Evolutionary conservation across 2,329 filamentous ascomycete genomes (phyloP), one percentile per base, ranked within the genome.

Genomic region (Apiospora hydei): DNA sequence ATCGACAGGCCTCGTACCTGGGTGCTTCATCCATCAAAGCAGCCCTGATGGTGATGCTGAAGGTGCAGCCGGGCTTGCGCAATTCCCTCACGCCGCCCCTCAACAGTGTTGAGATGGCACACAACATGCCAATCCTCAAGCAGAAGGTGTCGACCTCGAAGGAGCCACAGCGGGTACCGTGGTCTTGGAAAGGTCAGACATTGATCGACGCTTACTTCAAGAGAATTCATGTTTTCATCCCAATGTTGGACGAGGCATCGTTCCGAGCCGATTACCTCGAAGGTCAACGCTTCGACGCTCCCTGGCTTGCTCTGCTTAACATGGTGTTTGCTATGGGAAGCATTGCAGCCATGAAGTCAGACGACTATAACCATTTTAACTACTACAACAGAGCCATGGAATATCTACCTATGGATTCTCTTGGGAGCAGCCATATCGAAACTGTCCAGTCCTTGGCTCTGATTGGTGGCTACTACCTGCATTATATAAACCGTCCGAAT

Each of bases 151-250:
- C 81, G n/a, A 81, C 81, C 2, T 81, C 84, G 1, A 86, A 87
- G 70, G 85, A 88, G 57, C 84, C 83, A 2, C 84, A 86, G 74
- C 82, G 85, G 67, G 84, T 90, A 38, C 81, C 88, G 49, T 88
- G 90, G 85, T 88, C 88, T 21, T 89, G 88, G 79, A 91, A 92
- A 76, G 91, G 91, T 21, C 89, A 92, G 79, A 89, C 89, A 7
- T 84, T 94, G 13, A 89, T 94, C 53, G 90, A 94, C 76, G 91
- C 91, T n/a, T 94, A 94, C 80, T 94, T 94, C 80, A 91, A 91
- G 75, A 88, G 91, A 44, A 88, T 93, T 34, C 93, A 94, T 73
- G 88, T 91, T 1, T 92, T 94, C 75, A 88, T 92, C 4, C 93
- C 93, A 0, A 90, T 94, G 86, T 85, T 95, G 3, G 92, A 95